Percentiles rank a stretch among this genome's conserved stretches.
phyloP scores from a whole-genome alignment of 2,329 filamentous ascomycete species.

The Chrysoporthe deuterocubensis region DNA sequence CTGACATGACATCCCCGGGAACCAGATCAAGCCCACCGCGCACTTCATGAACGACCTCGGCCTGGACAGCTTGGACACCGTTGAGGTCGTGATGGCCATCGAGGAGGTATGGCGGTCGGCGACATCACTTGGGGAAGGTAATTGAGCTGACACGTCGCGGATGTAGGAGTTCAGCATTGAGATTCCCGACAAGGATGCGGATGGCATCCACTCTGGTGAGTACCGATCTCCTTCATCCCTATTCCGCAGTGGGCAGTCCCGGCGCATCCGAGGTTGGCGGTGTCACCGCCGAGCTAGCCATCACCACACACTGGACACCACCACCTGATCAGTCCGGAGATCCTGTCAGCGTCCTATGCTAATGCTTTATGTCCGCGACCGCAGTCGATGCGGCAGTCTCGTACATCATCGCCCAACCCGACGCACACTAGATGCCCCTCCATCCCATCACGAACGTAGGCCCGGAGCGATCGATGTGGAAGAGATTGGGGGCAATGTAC shows the following conservation, averaged over 20 bases:
- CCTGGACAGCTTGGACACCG: slow-evolving; percentile 95
- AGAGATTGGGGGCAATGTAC: slow-evolving; percentile 6
- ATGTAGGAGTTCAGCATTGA: slow-evolving; percentile 77
- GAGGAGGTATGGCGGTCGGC: slow-evolving; percentile 72
- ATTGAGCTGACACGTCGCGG: background rate
- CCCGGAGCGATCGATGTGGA: slow-evolving; percentile 3
- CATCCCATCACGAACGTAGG: background rate
- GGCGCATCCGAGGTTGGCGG: background rate
- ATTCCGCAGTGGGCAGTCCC: background rate
- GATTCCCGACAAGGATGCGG: slow-evolving; percentile 97
- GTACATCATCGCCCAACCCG: slow-evolving; percentile 91
- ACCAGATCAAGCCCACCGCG: slow-evolving; percentile 76
- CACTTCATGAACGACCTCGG: slow-evolving; percentile 98
- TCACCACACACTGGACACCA: too few species aligned
- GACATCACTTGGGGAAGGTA: slow-evolving; percentile 22
- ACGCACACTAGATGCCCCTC: slow-evolving; percentile 66
- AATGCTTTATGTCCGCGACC: background rate
- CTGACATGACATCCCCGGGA: slow-evolving; percentile 16
- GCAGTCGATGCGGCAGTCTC: slow-evolving; percentile 91
- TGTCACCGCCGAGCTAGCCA: background rate
- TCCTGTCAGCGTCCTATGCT: background rate
- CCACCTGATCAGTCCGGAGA: background rate
- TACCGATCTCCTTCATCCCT: slow-evolving; percentile 27
- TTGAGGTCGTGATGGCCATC: slow-evolving; percentile 99
- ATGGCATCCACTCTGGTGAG: slow-evolving; percentile 91